A percentile compares a stretch with the other conserved stretches of the same genome.
Evolutionary conservation across 805 yeast species (phyloP).

Genomic region (Kluyveromyces siamensis): DNA sequence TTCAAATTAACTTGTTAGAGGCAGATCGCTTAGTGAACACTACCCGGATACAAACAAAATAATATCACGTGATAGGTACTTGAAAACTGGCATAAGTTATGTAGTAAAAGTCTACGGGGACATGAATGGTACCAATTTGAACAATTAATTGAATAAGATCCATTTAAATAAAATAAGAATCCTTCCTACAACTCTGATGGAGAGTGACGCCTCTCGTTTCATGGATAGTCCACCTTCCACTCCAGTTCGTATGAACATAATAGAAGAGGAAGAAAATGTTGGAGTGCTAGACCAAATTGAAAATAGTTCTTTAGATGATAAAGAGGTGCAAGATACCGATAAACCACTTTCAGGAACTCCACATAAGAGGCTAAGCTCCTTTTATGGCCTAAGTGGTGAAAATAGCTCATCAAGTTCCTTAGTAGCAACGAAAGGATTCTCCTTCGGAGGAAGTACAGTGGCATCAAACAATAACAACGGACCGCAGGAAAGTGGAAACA

Average conservation of each 20-base stretch:
- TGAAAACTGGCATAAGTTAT: too few species aligned
- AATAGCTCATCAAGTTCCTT: slow-evolving; percentile 28
- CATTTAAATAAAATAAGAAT: too few species aligned
- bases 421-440: slow-evolving; percentile 23
- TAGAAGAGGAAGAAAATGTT: background rate
- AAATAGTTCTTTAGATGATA: background rate
- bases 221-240: background rate
- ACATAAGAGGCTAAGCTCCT: slow-evolving; percentile 8
- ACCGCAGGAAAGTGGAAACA: background rate
- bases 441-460: slow-evolving; percentile 20
- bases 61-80: too few species aligned
- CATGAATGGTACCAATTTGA: too few species aligned
- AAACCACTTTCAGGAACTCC: background rate
- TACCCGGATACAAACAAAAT: too few species aligned
- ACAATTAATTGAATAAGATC: too few species aligned
- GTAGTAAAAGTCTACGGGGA: too few species aligned
- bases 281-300: background rate
- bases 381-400: slow-evolving; percentile 22
- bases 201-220: too few species aligned
- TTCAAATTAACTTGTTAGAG: too few species aligned
- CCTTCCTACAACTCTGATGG: too few species aligned
- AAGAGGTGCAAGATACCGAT: background rate
- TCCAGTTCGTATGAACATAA: background rate
- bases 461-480: slow-evolving; percentile 1
- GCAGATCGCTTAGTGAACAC: too few species aligned